Base-by-base conservation (phyloP, 139 green algal genomes). In the Coccomyxa sp. region DNA sequence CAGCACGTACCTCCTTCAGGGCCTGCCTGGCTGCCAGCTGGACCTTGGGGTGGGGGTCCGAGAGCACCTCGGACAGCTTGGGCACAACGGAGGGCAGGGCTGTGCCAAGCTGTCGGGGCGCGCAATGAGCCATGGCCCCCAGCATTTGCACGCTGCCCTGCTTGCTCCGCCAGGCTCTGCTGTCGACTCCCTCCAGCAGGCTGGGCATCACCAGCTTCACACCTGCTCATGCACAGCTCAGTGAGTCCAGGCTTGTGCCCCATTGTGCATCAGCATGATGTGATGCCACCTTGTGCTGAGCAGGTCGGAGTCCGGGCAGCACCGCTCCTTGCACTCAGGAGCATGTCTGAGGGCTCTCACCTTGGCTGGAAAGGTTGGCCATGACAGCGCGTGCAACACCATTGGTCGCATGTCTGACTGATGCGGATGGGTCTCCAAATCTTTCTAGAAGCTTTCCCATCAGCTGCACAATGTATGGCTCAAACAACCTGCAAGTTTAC, bases 381-480 rank as follows among this genome's bases (percentile, higher is more conserved):
- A 99, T 99, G 86, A 99, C 97, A 55, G 91, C 92, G 7, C 88
- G 87, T 33, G 96, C 84, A 0, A 93, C 92, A 33, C 87, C 88
- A 54, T 93, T 87, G 7, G 94, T 91, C 7, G 93, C 92, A 29
- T 95, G 88, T 0, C 94, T 86, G 68, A 97, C 92, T 50, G 84
- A 64, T 0, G 85, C 77, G 8, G 88, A 79, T 12, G 73, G 40
- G 86, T 99, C 96, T 10, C 93, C 93, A 82, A 98, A 98, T 84
- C 89, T 92, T 50, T 88, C 85, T 44, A 99, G 90, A 78, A 99
- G 88, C 84, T 96, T 90, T 16, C 93, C 93, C 72, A 99, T 90
- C 73, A 98, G 91, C 78, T 95, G 90, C 76, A 98, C 95, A 58
- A 99, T 89, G 86, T 99, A 99, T n/a, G 96, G 96, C 85, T 99